A percentile compares a stretch with the other conserved stretches of the same genome.
These are phyloP conservation scores for Ramaria rubella DNA, from an alignment of 768 basidiomycete species.

Conservation along the genomic window DNA sequence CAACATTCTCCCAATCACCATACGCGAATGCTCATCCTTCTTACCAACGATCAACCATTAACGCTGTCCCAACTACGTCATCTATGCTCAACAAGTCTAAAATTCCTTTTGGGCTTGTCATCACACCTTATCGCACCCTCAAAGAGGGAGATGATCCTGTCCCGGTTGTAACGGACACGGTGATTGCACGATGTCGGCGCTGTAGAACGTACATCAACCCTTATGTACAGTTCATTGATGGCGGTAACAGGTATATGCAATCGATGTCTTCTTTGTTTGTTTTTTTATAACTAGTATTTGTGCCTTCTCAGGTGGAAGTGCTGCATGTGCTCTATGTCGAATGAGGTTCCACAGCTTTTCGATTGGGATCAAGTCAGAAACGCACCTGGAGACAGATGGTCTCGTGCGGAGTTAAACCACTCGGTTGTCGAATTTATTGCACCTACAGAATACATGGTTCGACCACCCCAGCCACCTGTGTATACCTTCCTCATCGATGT, in stretches of 20 bases:
- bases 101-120: slow-evolving; percentile 79
- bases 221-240: slow-evolving; percentile 96
- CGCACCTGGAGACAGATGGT: slow-evolving; percentile 93
- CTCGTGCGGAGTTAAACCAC: slow-evolving; percentile 87
- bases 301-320: slow-evolving; percentile 75
- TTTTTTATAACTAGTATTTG: not conserved
- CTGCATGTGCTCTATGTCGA: slow-evolving; percentile 97
- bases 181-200: slow-evolving; percentile 92
- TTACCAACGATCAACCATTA: slow-evolving; percentile 88
- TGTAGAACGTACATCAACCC: slow-evolving; percentile 98
- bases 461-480: slow-evolving; percentile 94
- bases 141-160: slow-evolving; percentile 80
- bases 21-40: slow-evolving; percentile 81
- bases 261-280: not conserved
- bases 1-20: slow-evolving; percentile 71
- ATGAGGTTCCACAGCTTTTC: slow-evolving; percentile 96
- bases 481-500: slow-evolving; percentile 98
- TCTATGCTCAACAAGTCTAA: slow-evolving; percentile 85
- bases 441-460: slow-evolving; percentile 99
- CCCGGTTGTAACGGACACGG: slow-evolving; percentile 86
- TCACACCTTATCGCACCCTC: slow-evolving; percentile 85
- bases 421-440: slow-evolving; percentile 96
- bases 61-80: slow-evolving; percentile 87
- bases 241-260: slow-evolving; percentile 71
- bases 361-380: slow-evolving; percentile 96